These are phyloP conservation scores for Alliaria petiolata DNA, from an alignment of 345 rosid species.

Conservation along the genomic window DNA sequence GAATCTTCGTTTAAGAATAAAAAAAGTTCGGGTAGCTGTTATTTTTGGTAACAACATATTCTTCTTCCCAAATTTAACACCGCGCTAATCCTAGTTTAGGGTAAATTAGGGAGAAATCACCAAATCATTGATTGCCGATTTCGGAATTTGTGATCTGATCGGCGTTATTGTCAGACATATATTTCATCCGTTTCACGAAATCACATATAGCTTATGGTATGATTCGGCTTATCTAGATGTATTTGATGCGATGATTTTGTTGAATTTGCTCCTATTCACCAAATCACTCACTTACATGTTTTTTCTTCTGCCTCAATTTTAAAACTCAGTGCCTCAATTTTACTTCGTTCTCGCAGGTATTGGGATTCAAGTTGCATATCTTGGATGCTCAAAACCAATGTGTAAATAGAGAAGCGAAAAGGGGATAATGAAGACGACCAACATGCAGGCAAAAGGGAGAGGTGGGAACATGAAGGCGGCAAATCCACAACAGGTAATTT, in stretches of 20 bases:
- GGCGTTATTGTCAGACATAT: neutral
- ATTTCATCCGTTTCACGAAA: neutral
- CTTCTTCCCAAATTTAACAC: constrained; percentile 8
- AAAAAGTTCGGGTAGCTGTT: neutral
- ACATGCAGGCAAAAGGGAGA: constrained; percentile 37
- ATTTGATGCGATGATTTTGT: neutral
- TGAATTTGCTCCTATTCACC: neutral
- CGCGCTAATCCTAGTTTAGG: neutral
- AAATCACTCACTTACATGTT: neutral
- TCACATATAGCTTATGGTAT: neutral
- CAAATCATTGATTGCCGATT: neutral
- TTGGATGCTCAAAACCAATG: neutral
- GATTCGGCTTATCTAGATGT: neutral
- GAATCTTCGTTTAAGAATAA: neutral
- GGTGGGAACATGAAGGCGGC: constrained; percentile 40
- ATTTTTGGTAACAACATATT: neutral
- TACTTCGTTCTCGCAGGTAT: neutral
- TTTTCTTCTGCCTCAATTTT: neutral
- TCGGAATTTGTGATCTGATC: neutral
- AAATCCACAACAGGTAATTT: constrained; percentile 43
- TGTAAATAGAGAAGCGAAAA: neutral
- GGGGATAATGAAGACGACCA: constrained; percentile 42
- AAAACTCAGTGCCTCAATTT: neutral
- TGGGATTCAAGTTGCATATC: neutral
- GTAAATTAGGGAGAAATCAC: neutral